Conservation (phyloP, 1,284 basidiomycete species). For the Fereydounia khargensis region DNA sequence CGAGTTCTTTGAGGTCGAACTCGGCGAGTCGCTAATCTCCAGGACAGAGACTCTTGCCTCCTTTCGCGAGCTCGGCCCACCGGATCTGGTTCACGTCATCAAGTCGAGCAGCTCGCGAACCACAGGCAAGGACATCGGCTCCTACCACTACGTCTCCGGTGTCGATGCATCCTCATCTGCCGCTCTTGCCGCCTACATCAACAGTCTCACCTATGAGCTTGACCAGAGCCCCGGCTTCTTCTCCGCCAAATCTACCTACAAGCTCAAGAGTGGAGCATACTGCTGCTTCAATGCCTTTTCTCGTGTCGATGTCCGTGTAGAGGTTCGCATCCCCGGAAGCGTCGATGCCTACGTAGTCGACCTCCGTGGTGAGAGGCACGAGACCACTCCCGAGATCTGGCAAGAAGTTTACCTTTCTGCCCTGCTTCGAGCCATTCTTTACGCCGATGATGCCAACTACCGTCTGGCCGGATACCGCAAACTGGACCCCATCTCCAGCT, state of each 20-base stretch:
- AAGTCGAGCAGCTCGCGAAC: slow-evolving; percentile 73
- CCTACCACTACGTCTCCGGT: slow-evolving; percentile 69
- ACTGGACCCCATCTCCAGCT: slow-evolving; percentile 86
- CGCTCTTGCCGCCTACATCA: slow-evolving; percentile 94
- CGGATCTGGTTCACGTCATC: slow-evolving; percentile 92
- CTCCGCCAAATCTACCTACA: slow-evolving; percentile 70
- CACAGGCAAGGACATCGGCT: slow-evolving; percentile 69
- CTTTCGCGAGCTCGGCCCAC: slow-evolving; percentile 93
- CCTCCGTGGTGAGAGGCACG: slow-evolving; percentile 86
- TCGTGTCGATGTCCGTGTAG: slow-evolving; percentile 90
- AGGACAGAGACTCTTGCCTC: slow-evolving; percentile 88
- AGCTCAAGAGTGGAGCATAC: slow-evolving; percentile 88
- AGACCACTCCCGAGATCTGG: slow-evolving; percentile 89
- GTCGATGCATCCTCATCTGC: slow-evolving; percentile 96
- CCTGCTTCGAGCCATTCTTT: slow-evolving; percentile 82
- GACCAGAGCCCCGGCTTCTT: slow-evolving; percentile 93
- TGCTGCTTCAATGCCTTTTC: slow-evolving; percentile 99
- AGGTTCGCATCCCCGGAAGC: slow-evolving; percentile 96
- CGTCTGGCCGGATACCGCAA: slow-evolving; percentile 90
- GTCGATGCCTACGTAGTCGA: slow-evolving; percentile 94
- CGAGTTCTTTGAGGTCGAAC: slow-evolving; percentile 69
- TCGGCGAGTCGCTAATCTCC: slow-evolving; percentile 83
- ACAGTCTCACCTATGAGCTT: slow-evolving; percentile 90
- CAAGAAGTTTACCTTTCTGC: slow-evolving; percentile 96
- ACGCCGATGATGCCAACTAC: slow-evolving; percentile 91